Evolutionary conservation across 2,329 filamentous ascomycete species (phyloP), one percentile per base, ranked within the genome.

Genomic region (Atkinsonella hypoxylon): DNA sequence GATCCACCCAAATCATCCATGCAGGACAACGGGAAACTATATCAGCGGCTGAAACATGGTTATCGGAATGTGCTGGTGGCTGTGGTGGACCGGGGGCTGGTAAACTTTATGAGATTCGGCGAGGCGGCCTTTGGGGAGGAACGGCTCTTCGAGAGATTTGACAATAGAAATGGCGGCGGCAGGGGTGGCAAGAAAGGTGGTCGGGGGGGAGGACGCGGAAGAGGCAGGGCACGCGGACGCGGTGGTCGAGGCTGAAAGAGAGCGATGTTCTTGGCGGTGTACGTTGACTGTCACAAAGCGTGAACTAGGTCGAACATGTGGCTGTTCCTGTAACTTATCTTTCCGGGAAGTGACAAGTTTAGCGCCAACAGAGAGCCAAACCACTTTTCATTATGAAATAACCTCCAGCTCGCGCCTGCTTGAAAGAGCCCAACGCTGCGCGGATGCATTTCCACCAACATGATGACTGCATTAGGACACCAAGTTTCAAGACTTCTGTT

Each of bases 61-160:
- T 82, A 85, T 64, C 79, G 88, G 56, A 93, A 88, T 65, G 86
- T 93, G 32, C 73, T 96, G 34, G 65, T 98, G 22, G 93, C 90
- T 0, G 79, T 97, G 2, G 89, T 96, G 34, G 93, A 97, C 64
- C 79, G 89, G 55, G 93, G 93, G 0, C 76, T 97, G 20, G 85
- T 90, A 44, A 97, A 91, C 64, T 97, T 91, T 63, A 73, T 96
- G 60, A 74, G 87, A 22, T 76, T 96, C 52, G 81, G 79, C 1
- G 89, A 97, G 70, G 82, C 82, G 11, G 83, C 83, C 1, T 96
- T 96, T 67, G 83, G 76, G 0, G 77, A 81, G 55, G 89, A 95
- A 66, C 80, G 70, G 64, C 61, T 95, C 38, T 89, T 81, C 59
- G 79, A 83, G 61, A 69, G 79, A 48, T 75, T 76, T 56, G 73